phyloP scores from a whole-genome alignment of 768 basidiomycete genomes.

The Tubosaeta sp. region DNA sequence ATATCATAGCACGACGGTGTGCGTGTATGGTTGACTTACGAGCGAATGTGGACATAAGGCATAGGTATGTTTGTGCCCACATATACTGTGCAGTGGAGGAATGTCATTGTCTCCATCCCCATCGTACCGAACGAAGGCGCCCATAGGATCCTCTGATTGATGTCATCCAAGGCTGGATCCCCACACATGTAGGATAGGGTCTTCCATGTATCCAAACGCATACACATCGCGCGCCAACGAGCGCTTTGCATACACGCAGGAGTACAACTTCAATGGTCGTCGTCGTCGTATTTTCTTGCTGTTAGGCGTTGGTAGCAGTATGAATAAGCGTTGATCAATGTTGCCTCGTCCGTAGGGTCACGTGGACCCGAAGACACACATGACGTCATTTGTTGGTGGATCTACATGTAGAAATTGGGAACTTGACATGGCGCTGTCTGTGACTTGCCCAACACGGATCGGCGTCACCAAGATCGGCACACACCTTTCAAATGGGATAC shows the following conservation, averaged over 20 bases:
- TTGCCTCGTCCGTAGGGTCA: neutral
- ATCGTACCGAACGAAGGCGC: neutral
- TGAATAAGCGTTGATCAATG: neutral
- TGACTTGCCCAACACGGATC: no score
- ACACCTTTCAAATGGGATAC: neutral
- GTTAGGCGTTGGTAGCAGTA: neutral
- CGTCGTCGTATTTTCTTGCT: neutral
- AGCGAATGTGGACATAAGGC: neutral
- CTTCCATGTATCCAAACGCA: neutral
- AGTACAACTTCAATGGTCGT: no score
- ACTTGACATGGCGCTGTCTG: no score
- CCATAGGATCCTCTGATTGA: neutral
- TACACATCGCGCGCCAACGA: no score
- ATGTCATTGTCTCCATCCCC: neutral
- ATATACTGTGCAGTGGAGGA: neutral
- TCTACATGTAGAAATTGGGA: no score
- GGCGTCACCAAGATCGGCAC: no score
- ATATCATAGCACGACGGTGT: neutral
- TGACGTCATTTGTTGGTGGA: neutral
- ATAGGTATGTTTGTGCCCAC: neutral
- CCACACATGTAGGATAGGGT: neutral
- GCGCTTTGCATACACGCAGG: no score
- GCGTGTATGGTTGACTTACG: neutral
- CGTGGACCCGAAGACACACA: neutral
- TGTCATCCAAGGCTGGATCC: neutral